Evolutionary conservation across 208 protist genomes (phyloP), one percentile per base, ranked within the genome.

Genomic region (Acanthamoeba royreba): DNA sequence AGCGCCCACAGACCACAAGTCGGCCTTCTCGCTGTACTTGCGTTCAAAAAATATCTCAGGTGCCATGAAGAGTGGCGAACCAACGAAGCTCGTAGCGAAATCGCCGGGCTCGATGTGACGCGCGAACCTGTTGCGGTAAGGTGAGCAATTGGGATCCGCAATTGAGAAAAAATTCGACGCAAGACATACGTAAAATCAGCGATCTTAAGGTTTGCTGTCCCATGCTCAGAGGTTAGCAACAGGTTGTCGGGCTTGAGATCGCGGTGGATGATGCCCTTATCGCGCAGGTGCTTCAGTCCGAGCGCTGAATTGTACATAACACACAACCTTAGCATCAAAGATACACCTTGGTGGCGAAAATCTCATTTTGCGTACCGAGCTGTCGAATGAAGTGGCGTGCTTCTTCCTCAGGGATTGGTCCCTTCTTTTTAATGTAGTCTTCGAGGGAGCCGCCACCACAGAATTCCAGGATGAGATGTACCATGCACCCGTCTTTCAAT

Each of bases 171-270:
- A 33, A 49, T 19, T 11, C n/a, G 15, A 22, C 17, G 17, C 11
- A 58, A 89, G n/a, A 31, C 45, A 25, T 92, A 92, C 87, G 87
- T 92, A 77, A 92, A 92, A 46, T 92, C 87, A 42, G 87, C 47
- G 11, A 92, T 92, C 40, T 92, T 92, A 35, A 92, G 63, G 19
- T 1, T 72, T 0, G 58, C 31, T 13, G 53, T 79, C 13, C 17
- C 40, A 28, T 72, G 42, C 4, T 74, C 87, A 8, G 63, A 8
- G 7, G 87, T 49, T 0, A 92, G 87, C 2, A 92, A 42, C 4
- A 92, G 87, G 38, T 92, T 92, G 17, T 58, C 87, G 2, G 87
- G 87, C 87, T 92, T 92, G 31, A 92, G 28, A 33, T 92, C 87
- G n/a, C 87, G 87, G 42, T 92, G 87, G 53, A 92, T 72, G 43